Conservation (phyloP, 768 basidiomycete species). For the Mycena olivaceomarginata region DNA sequence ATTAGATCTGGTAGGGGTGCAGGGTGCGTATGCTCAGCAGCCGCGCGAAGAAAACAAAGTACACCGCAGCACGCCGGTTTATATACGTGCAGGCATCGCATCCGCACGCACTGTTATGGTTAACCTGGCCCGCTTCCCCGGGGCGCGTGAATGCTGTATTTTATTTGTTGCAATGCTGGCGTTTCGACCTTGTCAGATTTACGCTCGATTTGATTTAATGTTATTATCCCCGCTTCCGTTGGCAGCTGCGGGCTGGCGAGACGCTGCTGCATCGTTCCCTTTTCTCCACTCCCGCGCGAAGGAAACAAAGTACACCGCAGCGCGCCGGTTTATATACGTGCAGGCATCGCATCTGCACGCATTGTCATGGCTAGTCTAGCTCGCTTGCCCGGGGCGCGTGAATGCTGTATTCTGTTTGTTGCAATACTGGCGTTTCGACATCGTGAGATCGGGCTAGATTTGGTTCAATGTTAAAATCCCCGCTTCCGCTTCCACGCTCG, state of each 20-base stretch:
- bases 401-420: background rate
- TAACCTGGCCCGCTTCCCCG: slow-evolving; percentile 1
- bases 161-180: background rate
- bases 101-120: slow-evolving; percentile 17
- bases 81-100: background rate
- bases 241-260: slow-evolving; percentile 62
- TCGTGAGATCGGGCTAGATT: slow-evolving; percentile 1
- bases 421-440: background rate
- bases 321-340: slow-evolving; percentile 17
- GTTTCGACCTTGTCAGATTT: slow-evolving; percentile 50
- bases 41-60: background rate
- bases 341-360: background rate
- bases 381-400: background rate
- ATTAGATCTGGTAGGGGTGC: too few relatives aligned
- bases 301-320: background rate
- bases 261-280: slow-evolving; percentile 4
- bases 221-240: slow-evolving; percentile 44
- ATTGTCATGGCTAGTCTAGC: slow-evolving; percentile 19
- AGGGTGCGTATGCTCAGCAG: too few relatives aligned
- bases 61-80: background rate
- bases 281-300: background rate
- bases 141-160: background rate
- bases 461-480: background rate
- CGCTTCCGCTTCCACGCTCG: background rate
- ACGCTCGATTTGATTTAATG: slow-evolving; percentile 30